These are phyloP conservation scores for Bipolaris sorokiniana DNA, from an alignment of 2,329 filamentous ascomycete species.

Conservation along the genomic window DNA sequence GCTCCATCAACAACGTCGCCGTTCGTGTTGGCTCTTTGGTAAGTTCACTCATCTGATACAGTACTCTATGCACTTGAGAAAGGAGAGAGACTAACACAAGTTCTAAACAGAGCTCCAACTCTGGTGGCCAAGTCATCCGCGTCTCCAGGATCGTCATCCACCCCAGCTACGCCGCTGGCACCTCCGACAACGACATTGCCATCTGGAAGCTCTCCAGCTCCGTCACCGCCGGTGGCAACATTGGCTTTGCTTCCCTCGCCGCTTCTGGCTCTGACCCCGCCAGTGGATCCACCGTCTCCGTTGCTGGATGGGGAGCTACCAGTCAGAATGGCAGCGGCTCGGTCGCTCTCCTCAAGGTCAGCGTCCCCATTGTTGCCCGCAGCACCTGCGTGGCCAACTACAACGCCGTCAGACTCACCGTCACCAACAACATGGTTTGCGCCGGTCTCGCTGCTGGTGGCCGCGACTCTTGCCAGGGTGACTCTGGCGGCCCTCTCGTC, in stretches of 20 bases:
- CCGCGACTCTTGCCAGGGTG: conserved; percentile 45
- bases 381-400: conserved; percentile 31
- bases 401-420: conserved; percentile 7
- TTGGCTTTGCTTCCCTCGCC: conserved; percentile 31
- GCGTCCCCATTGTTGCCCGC: conserved; percentile 38
- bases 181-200: conserved; percentile 32
- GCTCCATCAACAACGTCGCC: conserved; percentile 8
- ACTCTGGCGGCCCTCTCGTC: conserved; percentile 38
- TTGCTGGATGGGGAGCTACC: conserved; percentile 38
- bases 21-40: conserved; percentile 35
- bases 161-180: conserved; percentile 26
- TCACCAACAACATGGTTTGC: conserved; percentile 39
- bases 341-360: conserved; percentile 33
- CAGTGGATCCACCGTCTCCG: conserved; percentile 24
- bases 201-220: conserved; percentile 35
- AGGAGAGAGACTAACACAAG: not conserved
- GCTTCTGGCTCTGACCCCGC: conserved; percentile 33
- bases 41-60: conserved; percentile 2
- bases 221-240: conserved; percentile 32
- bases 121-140: conserved; percentile 27
- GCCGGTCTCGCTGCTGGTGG: conserved; percentile 33
- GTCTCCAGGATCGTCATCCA: conserved; percentile 28
- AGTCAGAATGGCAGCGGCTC: conserved; percentile 17
- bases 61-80: too few species aligned
- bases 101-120: conserved; percentile 20